Base-by-base conservation (phyloP, 495 filamentous ascomycete genomes). In the Aspergillus bridgeri region DNA sequence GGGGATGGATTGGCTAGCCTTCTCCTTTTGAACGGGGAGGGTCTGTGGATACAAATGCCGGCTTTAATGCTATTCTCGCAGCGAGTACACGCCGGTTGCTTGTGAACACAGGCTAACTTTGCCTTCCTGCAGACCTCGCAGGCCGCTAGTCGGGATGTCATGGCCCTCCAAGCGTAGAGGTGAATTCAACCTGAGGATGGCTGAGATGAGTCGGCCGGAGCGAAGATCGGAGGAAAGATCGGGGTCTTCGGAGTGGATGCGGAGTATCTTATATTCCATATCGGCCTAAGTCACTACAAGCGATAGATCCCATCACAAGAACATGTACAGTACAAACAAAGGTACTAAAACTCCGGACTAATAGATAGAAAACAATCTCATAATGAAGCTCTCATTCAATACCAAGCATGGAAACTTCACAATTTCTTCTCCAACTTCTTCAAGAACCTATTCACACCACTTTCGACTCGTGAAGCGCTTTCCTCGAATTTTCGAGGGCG, bases 381-480 rank as follows among this genome's bases (percentile, higher is more conserved):
- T 0, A 47, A 9, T 20, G 21, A 20, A 21, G 5, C 20, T 1
- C 45, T 20, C 17, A 2, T 3, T 20, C 11, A 6, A 5, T 15
- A 19, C 15, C 6, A 15, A 47, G 1, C 15, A 3, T 20, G 6
- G 15, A 23, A 19, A 7, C 2, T 23, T 20, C 33, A 52, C 7
- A 52, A 4, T 18, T 52, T 88, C 82, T 94, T 94, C 79, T 96
- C 92, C 66, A 96, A 77, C 74, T 85, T 91, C 84, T 91, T 96
- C 65, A 96, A 76, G 70, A 95, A 87, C 38, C 87, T 79, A 56
- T 87, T 87, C 15, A 96, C 84, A 3, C 88, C 86, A 69, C 84
- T 88, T 75, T 96, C 92, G 49, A 94, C 60, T 61, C 80, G 77
- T 2, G 78, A 81, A n/a, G 86, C 86, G 46, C 79, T 74, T 52